Base-by-base conservation (phyloP, 768 basidiomycete species). In the Porphyrellus cyaneotinctus region DNA sequence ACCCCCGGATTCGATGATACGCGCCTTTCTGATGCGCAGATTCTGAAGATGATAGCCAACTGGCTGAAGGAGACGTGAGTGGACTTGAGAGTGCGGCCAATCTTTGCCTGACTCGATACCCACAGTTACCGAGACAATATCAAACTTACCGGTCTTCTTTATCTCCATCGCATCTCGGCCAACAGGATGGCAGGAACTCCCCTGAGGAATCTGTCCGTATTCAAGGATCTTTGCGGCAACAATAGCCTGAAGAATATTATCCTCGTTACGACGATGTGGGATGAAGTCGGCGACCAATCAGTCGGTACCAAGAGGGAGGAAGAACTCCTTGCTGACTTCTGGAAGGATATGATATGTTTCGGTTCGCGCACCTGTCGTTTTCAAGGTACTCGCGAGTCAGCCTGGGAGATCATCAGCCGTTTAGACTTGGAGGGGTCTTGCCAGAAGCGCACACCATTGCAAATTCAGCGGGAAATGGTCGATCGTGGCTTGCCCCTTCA, bases 211-310 rank as follows among this genome's bases (percentile, higher is more conserved):
- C 18, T 38, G 37, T 20, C 37, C 8, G 37, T 38, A 22, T 38
- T 38, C 37, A 38, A 13, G 37, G 49, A 47, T 11, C 23, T 61
- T 35, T 61, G 59, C 11, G 59, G 59, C 12, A 20, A 51, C 0
- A 12, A 10, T 2, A 54, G 41, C 39, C 11, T 61, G 22, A 58
- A 52, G 51, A 62, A 56, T 17, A 43, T 62, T 2, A 17, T 58
- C 38, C 53, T 61, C 17, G 60, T 62, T 26, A 58, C 60, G 1
- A 61, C 60, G 9, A 61, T 60, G 59, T 60, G 59, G 59, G 59
- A 60, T 14, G 45, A 59, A 23, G 35, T 51, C 2, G 31, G 49
- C 2, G 41, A 52, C 43, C 5, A 42, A 18, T 24, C 24, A 4
- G 28, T 51, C 32, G 60, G 53, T 35, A 30, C 20, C 2, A 6